Percentiles rank a stretch among this genome's conserved stretches.
These are phyloP conservation scores for Letharia lupina DNA, from an alignment of 495 filamentous ascomycete species.

Conservation along the genomic window DNA sequence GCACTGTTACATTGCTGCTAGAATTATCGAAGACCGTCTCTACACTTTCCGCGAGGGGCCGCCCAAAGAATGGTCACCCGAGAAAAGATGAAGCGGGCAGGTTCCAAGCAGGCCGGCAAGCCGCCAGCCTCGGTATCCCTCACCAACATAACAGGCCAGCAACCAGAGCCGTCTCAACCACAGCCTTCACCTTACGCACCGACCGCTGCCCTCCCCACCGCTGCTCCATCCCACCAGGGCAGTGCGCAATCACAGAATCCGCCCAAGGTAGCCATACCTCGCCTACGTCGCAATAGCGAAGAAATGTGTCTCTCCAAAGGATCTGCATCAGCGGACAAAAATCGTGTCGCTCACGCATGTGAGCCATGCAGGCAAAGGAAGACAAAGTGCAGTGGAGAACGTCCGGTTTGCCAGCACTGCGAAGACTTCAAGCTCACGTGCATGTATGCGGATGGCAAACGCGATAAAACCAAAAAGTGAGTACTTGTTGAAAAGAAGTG, in stretches of 20 bases:
- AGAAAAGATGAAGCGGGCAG: not conserved
- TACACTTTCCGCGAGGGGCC: not conserved
- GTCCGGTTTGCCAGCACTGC: slow-evolving; percentile 52
- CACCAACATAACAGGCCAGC: not conserved
- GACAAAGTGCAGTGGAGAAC: slow-evolving; percentile 53
- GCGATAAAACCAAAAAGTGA: slow-evolving; percentile 50
- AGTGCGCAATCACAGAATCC: not conserved
- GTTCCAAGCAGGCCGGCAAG: slow-evolving; percentile 4
- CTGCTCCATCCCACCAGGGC: not conserved
- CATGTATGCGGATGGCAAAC: slow-evolving; percentile 49
- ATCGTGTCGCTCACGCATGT: slow-evolving; percentile 49
- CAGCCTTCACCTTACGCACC: not conserved
- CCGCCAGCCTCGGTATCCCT: not conserved
- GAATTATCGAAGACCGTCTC: too few relatives aligned
- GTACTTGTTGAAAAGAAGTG: slow-evolving; percentile 17
- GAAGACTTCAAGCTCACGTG: slow-evolving; percentile 43
- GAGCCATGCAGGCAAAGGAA: slow-evolving; percentile 66
- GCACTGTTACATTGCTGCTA: not conserved
- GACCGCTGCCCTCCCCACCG: not conserved
- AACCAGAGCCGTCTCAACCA: not conserved
- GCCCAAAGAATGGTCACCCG: not conserved
- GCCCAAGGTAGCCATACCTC: slow-evolving; percentile 43
- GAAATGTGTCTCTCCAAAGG: slow-evolving; percentile 23
- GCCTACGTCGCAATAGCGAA: slow-evolving; percentile 23
- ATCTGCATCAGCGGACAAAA: slow-evolving; percentile 17